These are phyloP conservation scores for Alternaria tenuissima DNA, from an alignment of 2,329 filamentous ascomycete species.

Conservation along the genomic window DNA sequence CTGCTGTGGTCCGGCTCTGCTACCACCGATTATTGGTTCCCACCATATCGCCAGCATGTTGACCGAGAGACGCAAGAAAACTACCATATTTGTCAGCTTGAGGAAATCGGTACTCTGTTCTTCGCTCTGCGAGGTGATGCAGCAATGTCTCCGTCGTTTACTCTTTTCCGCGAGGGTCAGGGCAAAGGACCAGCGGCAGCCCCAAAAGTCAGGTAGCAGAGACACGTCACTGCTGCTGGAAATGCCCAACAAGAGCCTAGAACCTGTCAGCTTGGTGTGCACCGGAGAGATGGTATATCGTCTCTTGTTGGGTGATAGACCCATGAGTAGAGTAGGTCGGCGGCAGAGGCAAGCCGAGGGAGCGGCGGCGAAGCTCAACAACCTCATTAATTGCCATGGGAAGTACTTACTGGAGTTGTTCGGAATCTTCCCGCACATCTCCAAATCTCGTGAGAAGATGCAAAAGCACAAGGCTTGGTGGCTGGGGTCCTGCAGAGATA, in stretches of 20 bases:
- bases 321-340: not conserved
- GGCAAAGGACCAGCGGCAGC: too few species aligned
- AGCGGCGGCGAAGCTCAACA: not conserved
- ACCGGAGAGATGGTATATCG: not conserved
- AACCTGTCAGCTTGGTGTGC: not conserved
- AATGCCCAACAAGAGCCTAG: too few species aligned
- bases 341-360: not conserved
- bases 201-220: too few species aligned
- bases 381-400: not conserved
- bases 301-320: not conserved
- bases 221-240: too few species aligned
- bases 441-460: not conserved
- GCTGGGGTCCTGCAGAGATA: not conserved
- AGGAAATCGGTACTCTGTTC: too few species aligned
- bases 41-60: not conserved
- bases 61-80: not conserved
- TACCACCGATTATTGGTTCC: not conserved
- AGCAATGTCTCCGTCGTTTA: too few species aligned
- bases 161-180: too few species aligned
- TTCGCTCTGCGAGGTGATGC: too few species aligned
- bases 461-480: not conserved
- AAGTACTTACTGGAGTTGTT: not conserved
- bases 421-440: not conserved
- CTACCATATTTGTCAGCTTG: not conserved
- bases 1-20: not conserved